These are phyloP conservation scores for Linnemannia zychae DNA, from an alignment of 192 early-diverging fungal species.

Conservation along the genomic window DNA sequence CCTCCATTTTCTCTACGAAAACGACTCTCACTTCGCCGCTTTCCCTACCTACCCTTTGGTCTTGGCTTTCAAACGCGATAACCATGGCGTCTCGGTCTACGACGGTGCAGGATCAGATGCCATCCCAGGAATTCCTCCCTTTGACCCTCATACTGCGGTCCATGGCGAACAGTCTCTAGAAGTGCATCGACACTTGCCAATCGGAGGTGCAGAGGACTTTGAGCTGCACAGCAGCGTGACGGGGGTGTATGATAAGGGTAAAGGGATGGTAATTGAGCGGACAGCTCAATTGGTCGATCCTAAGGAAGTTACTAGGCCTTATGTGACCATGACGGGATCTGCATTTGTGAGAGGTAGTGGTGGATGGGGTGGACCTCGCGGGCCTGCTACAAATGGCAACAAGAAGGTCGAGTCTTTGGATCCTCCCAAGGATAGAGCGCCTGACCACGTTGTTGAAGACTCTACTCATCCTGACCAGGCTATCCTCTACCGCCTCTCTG, in stretches of 20 bases:
- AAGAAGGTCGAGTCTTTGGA: constrained; percentile 54
- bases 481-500: constrained; percentile 77
- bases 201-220: constrained; percentile 61
- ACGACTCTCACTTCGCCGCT: constrained; percentile 68
- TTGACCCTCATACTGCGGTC: constrained; percentile 73
- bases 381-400: constrained; percentile 34
- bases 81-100: constrained; percentile 50
- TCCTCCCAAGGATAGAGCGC: constrained; percentile 61
- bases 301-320: constrained; percentile 56
- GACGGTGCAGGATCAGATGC: constrained; percentile 65
- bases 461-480: constrained; percentile 66
- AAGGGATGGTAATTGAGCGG: constrained; percentile 73
- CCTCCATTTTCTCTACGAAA: constrained; percentile 75
- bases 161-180: constrained; percentile 82
- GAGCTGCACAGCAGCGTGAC: constrained; percentile 58
- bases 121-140: constrained; percentile 70
- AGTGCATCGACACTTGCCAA: constrained; percentile 67
- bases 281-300: constrained; percentile 63
- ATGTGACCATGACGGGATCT: constrained; percentile 56
- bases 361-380: constrained; percentile 77
- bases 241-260: constrained; percentile 81
- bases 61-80: constrained; percentile 65
- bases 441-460: constrained; percentile 63
- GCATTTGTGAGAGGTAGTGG: constrained; percentile 78
- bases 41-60: constrained; percentile 80